phyloP scores from a whole-genome alignment of 2,329 filamentous ascomycete species.

The Neurospora sp. region DNA sequence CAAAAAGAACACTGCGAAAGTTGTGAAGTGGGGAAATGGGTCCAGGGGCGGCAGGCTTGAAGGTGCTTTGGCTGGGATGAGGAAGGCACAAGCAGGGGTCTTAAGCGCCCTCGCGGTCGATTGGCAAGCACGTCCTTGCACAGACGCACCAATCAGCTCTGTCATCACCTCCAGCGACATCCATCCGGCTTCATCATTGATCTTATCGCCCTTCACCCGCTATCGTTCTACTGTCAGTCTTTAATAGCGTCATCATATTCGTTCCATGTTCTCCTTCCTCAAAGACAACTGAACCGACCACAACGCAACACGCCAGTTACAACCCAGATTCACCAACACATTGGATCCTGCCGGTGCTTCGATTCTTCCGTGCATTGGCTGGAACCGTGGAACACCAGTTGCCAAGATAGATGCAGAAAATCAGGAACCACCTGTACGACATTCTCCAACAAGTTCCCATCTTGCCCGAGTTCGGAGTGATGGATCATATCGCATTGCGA shows the following conservation, averaged over 20 bases:
- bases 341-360: neutral
- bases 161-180: constrained; percentile 13
- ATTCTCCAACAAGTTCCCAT: neutral
- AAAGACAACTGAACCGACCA: neutral
- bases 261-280: neutral
- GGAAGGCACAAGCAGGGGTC: constrained; percentile 9
- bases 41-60: neutral
- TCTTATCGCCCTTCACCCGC: neutral
- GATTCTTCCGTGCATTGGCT: neutral
- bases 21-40: neutral
- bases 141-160: constrained; percentile 15
- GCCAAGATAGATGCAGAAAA: neutral
- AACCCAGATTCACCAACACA: neutral
- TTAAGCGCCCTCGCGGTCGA: constrained; percentile 18
- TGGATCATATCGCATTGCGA: neutral
- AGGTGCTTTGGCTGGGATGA: constrained; percentile 1
- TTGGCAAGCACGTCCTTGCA: constrained; percentile 14
- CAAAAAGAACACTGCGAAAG: neutral
- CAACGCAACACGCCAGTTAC: neutral
- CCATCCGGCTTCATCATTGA: neutral
- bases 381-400: neutral
- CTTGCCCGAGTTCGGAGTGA: neutral
- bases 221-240: neutral
- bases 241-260: neutral
- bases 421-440: neutral